A percentile compares a stretch with the other conserved stretches of the same genome.
These are phyloP conservation scores for Amborella trichopoda DNA, from an alignment of 164 flowering plant species.

Conservation along the genomic window DNA sequence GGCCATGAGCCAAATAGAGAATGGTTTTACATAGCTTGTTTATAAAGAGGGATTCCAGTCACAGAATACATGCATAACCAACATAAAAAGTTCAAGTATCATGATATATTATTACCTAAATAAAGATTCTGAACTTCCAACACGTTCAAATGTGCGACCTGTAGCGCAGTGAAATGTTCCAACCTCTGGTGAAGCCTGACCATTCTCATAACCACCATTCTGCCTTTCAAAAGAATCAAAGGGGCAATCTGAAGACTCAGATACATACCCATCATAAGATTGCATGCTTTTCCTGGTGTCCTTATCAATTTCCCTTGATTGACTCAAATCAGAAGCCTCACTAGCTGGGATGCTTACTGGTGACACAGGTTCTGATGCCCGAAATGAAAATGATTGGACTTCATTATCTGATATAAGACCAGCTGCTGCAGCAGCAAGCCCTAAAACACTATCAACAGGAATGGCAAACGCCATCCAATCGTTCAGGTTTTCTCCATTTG, in stretches of 20 bases:
- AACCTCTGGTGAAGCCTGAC: slow-evolving; percentile 37
- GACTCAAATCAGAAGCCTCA: slow-evolving; percentile 47
- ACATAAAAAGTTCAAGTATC: not conserved
- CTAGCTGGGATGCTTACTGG: slow-evolving; percentile 43
- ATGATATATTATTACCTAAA: slow-evolving; percentile 41
- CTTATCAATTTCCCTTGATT: slow-evolving; percentile 25
- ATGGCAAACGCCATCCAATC: slow-evolving; percentile 77
- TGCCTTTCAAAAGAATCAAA: slow-evolving; percentile 32
- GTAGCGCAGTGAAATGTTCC: slow-evolving; percentile 16
- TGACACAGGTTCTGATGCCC: slow-evolving; percentile 37
- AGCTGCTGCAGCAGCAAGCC: slow-evolving; percentile 71
- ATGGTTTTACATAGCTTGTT: too few relatives aligned
- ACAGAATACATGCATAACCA: not conserved
- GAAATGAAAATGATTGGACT: slow-evolving; percentile 23
- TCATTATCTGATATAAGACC: slow-evolving; percentile 57
- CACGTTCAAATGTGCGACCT: slow-evolving; percentile 25
- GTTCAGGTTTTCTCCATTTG: slow-evolving; percentile 14
- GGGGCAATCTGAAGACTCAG: slow-evolving; percentile 33
- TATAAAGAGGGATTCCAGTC: not conserved
- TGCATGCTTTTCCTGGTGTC: slow-evolving; percentile 16
- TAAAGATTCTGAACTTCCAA: slow-evolving; percentile 55
- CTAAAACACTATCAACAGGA: slow-evolving; percentile 52
- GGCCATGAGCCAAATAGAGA: too few relatives aligned
- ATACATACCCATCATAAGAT: slow-evolving; percentile 29
- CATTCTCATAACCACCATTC: slow-evolving; percentile 27